Percentiles rank a stretch among this genome's conserved stretches.
Conservation (phyloP, 202 grass and related monocot species). For the Panicum virgatum region DNA sequence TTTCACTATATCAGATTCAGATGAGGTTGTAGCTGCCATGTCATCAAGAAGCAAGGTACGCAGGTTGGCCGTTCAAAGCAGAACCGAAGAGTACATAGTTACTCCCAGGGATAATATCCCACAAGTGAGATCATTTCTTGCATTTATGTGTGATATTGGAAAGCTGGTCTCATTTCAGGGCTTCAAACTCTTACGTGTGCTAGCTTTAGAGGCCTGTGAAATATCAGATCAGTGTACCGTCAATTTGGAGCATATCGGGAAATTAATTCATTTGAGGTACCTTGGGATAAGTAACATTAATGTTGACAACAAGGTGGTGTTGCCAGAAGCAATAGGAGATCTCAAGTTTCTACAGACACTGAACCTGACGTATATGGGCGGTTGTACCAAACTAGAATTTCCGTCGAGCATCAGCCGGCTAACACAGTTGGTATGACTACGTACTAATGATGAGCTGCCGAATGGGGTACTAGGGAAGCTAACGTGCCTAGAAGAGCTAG, state of each 20-base stretch:
- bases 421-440: neutral
- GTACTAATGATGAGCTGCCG: neutral
- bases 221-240: no score
- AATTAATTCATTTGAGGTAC: neutral
- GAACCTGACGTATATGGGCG: neutral
- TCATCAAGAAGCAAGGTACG: neutral
- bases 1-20: no score
- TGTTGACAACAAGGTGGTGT: no score
- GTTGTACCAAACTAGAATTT: neutral
- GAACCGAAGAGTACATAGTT: no score
- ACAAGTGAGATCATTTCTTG: neutral
- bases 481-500: neutral
- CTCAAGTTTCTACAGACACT: neutral
- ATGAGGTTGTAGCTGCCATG: no score
- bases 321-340: neutral
- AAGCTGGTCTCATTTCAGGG: neutral
- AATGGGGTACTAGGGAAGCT: neutral
- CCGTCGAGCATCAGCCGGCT: rapidly evolving
- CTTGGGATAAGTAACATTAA: no score
- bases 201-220: slow-evolving; percentile 13
- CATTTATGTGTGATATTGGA: neutral
- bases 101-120: no score
- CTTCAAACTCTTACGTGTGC: neutral
- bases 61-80: no score
- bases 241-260: no score